phyloP scores from a whole-genome alignment of 2,329 filamentous ascomycete genomes.

The Dactylellina haptotyla region DNA sequence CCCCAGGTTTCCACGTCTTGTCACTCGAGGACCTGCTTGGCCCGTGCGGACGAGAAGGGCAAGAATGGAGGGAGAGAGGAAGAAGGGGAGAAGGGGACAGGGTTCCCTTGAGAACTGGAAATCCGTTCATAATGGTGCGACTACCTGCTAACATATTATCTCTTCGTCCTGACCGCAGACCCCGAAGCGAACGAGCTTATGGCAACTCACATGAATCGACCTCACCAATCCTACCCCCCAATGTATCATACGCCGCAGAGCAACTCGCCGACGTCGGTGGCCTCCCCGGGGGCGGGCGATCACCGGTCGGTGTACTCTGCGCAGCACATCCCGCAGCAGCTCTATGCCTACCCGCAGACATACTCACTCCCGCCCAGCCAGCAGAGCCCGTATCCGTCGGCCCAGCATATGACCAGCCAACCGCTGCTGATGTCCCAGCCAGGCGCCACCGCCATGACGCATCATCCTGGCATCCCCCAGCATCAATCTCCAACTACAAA shows the following conservation, averaged over 20 bases:
- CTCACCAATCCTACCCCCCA: slow-evolving; percentile 74
- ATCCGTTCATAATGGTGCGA: not conserved
- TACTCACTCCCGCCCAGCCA: slow-evolving; percentile 69
- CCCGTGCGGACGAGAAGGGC: not conserved
- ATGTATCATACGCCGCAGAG: slow-evolving; percentile 97
- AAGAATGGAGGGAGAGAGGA: not conserved
- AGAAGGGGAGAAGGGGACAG: not conserved
- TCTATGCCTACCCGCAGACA: slow-evolving; percentile 78
- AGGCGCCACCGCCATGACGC: slow-evolving; percentile 60
- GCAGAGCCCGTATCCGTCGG: slow-evolving; percentile 67
- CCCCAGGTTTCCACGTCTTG: slow-evolving; percentile 23
- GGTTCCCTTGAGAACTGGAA: not conserved
- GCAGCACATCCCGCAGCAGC: slow-evolving; percentile 80
- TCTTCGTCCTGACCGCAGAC: slow-evolving; percentile 9
- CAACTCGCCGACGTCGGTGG: slow-evolving; percentile 91
- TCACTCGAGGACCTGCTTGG: not conserved
- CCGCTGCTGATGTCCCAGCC: slow-evolving; percentile 69
- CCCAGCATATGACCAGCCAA: slow-evolving; percentile 68
- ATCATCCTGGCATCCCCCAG: slow-evolving; percentile 60
- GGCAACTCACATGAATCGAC: slow-evolving; percentile 74
- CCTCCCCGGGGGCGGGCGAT: slow-evolving; percentile 87
- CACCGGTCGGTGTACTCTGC: slow-evolving; percentile 84
- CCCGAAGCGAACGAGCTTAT: slow-evolving; percentile 61
- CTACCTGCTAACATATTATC: slow-evolving; percentile 17
- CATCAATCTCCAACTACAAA: slow-evolving; percentile 56